Evolutionary conservation across 2,329 filamentous ascomycete genomes (phyloP).

Genomic region (Hypoxylon sp.): DNA sequence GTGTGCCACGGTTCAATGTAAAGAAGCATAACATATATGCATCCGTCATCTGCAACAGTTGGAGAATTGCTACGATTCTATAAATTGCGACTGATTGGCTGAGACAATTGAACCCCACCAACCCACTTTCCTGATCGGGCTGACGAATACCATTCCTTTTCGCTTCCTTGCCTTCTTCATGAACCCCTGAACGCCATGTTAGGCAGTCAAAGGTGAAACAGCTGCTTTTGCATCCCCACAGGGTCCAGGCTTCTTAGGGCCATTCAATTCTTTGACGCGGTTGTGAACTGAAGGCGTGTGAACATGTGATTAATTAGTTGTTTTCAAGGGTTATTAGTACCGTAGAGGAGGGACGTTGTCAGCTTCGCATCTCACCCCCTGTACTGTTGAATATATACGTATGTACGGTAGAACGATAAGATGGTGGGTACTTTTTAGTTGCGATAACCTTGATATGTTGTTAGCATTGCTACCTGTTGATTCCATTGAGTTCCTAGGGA

Average conservation of each 20-base stretch:
- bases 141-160: slow-evolving; percentile 2
- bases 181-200: slow-evolving; percentile 27
- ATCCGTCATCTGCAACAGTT: slow-evolving; percentile 9
- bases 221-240: slow-evolving; percentile 16
- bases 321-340: not conserved
- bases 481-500: slow-evolving; percentile 5
- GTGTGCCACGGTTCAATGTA: not conserved
- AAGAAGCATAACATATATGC: slow-evolving; percentile 19
- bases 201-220: slow-evolving; percentile 29
- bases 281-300: not conserved
- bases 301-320: not conserved
- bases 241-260: slow-evolving; percentile 11
- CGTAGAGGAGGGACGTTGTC: not conserved
- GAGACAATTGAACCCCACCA: slow-evolving; percentile 2
- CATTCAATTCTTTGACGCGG: slow-evolving; percentile 18
- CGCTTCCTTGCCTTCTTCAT: slow-evolving; percentile 6
- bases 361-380: slow-evolving; percentile 17
- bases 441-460: slow-evolving; percentile 2
- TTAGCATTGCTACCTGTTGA: not conserved
- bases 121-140: slow-evolving; percentile 36
- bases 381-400: slow-evolving; percentile 3
- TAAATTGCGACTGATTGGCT: slow-evolving; percentile 22
- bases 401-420: not conserved
- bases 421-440: slow-evolving; percentile 1
- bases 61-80: slow-evolving; percentile 18